These are phyloP conservation scores for Globisporangium takayamanum DNA, from an alignment of 352 stramenopile species.

Conservation along the genomic window DNA sequence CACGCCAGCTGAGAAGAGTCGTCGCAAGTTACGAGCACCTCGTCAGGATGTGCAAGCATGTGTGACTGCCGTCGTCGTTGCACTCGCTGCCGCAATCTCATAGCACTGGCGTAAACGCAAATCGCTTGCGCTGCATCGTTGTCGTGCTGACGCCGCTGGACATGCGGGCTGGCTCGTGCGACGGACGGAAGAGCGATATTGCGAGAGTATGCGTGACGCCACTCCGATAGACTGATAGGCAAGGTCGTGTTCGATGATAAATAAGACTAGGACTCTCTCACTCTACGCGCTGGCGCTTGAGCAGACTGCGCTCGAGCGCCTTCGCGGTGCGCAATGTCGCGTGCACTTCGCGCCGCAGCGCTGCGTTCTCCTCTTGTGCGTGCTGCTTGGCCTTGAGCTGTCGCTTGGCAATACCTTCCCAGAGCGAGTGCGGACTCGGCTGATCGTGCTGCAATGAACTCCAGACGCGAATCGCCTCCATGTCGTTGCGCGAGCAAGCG, in stretches of 20 bases:
- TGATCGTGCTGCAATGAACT: not conserved
- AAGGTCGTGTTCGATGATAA: not conserved
- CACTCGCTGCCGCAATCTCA: not conserved
- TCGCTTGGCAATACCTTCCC: constrained; percentile 6
- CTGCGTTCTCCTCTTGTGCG: constrained; percentile 5
- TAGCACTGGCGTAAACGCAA: not conserved
- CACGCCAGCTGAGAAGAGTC: not conserved
- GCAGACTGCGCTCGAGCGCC: constrained; percentile 4
- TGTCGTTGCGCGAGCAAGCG: not conserved
- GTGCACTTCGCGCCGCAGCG: constrained; percentile 2
- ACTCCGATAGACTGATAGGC: no score
- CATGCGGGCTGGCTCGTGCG: no score
- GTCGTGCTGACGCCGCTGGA: no score
- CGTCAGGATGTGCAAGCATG: not conserved
- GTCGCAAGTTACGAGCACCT: not conserved
- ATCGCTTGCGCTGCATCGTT: not conserved
- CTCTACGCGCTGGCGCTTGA: constrained; percentile 5
- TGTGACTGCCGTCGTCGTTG: no score
- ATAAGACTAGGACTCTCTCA: not conserved
- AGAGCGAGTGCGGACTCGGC: not conserved
- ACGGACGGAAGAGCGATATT: no score
- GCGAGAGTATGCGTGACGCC: no score
- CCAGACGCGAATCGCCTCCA: not conserved
- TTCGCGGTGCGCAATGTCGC: not conserved
- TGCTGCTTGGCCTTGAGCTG: constrained; percentile 4